phyloP scores from a whole-genome alignment of 345 rosid genomes.

The Euphorbia tirucalli region DNA sequence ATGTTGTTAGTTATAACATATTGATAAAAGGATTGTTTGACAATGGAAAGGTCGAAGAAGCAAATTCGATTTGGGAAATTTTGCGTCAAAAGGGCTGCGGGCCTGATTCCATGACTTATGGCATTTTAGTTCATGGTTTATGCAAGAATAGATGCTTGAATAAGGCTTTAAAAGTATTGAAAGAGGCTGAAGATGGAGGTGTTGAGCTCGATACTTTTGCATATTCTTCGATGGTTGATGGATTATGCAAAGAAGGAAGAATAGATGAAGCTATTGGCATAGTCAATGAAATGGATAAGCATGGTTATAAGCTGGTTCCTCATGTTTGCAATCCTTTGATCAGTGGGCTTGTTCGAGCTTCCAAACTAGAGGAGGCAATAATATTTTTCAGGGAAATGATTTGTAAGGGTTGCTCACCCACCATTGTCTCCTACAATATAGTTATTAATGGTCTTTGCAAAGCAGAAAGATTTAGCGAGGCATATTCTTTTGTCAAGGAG shows the following conservation, averaged over 20 bases:
- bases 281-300: constrained; percentile 43
- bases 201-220: constrained; percentile 55
- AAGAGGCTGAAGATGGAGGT: constrained; percentile 49
- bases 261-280: constrained; percentile 59
- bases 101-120: constrained; percentile 61
- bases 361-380: constrained; percentile 65
- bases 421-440: constrained; percentile 66
- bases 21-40: constrained; percentile 68
- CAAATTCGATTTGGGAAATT: constrained; percentile 58
- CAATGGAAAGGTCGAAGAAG: constrained; percentile 62
- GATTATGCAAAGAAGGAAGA: constrained; percentile 70
- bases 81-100: constrained; percentile 44
- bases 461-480: constrained; percentile 64
- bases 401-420: constrained; percentile 43
- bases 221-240: constrained; percentile 70
- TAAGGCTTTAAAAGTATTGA: constrained; percentile 59
- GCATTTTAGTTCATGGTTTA: constrained; percentile 70
- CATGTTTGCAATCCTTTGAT: constrained; percentile 60
- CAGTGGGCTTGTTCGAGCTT: constrained; percentile 57
- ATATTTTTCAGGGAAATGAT: constrained; percentile 53
- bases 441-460: constrained; percentile 72
- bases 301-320: constrained; percentile 49
- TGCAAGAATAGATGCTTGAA: constrained; percentile 72
- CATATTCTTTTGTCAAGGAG: constrained; percentile 62
- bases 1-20: constrained; percentile 66